Evolutionary conservation across 805 yeast genomes (phyloP).

Genomic region (Monosporozyma aquatica): DNA sequence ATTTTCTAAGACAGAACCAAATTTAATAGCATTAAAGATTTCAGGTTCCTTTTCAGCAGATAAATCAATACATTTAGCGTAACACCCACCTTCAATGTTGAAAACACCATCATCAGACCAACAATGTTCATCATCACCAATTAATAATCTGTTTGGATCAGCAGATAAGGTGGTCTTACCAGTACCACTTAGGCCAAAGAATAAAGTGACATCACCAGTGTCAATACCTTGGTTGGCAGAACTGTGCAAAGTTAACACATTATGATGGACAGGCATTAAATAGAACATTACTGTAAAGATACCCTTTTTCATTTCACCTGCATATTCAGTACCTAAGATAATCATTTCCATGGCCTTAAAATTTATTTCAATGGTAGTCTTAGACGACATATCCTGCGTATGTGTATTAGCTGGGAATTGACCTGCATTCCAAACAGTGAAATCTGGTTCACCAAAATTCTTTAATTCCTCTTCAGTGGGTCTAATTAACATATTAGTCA

Average conservation of each 20-base stretch:
- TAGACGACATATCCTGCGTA: conserved; percentile 95
- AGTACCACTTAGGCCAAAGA: conserved; percentile 95
- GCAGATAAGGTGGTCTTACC: conserved; percentile 97
- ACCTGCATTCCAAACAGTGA: conserved; percentile 97
- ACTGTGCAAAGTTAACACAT: conserved; percentile 88
- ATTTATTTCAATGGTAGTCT: conserved; percentile 92
- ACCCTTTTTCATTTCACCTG: conserved; percentile 99
- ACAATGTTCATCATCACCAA: conserved; percentile 99
- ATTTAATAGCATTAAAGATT: conserved; percentile 87
- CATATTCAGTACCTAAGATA: conserved; percentile 96
- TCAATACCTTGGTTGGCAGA: conserved; percentile 84
- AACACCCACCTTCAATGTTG: conserved; percentile 99
- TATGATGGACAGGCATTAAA: conserved; percentile 90
- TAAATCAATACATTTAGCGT: conserved; percentile 91
- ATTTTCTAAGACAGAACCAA: conserved; percentile 91
- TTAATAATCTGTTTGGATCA: conserved; percentile 84
- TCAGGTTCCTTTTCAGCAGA: conserved; percentile 93
- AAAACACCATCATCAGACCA: conserved; percentile 98
- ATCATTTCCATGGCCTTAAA: conserved; percentile 98
- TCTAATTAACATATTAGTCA: conserved; percentile 96
- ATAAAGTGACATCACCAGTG: conserved; percentile 81
- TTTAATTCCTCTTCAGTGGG: conserved; percentile 86
- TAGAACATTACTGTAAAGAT: conserved; percentile 98
- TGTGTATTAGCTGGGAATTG: conserved; percentile 96
- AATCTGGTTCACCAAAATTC: conserved; percentile 93